Evolutionary conservation across 768 basidiomycete genomes (phyloP).

Genomic region (Strobilomyces dryophilus): DNA sequence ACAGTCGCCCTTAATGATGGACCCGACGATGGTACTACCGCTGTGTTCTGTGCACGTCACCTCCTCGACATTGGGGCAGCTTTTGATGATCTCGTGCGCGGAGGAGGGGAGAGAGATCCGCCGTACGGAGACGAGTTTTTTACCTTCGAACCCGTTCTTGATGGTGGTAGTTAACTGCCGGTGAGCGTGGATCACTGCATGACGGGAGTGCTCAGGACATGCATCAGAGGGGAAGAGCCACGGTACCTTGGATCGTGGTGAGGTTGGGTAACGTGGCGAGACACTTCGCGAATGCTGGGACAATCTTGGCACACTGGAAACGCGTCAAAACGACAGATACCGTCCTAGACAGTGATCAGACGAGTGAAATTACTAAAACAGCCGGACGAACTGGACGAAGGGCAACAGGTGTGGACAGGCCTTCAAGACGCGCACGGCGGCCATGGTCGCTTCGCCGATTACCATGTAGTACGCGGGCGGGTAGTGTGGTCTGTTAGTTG

Average conservation of each 20-base stretch:
- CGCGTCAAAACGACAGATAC: background rate
- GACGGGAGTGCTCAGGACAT: no score
- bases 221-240: no score
- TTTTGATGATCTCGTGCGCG: slow-evolving; percentile 9
- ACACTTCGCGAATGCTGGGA: slow-evolving; percentile 7
- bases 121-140: slow-evolving; percentile 4
- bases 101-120: slow-evolving; percentile 4
- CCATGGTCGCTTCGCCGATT: background rate
- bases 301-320: background rate
- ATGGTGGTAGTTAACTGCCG: background rate
- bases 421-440: background rate
- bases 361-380: no score
- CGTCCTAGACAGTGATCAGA: background rate
- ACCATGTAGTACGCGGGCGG: no score
- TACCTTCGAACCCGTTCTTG: slow-evolving; percentile 5
- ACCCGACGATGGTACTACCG: slow-evolving; percentile 1
- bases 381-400: slow-evolving; percentile 2
- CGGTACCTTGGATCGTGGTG: no score
- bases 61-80: slow-evolving; percentile 12
- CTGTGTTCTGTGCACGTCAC: slow-evolving; percentile 4
- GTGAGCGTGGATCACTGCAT: background rate
- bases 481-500: no score
- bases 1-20: slow-evolving; percentile 5
- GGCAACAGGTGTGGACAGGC: slow-evolving; percentile 3
- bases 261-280: slow-evolving; percentile 1